These are phyloP conservation scores for Effrenium voratum DNA, from an alignment of 73 alveolate genomes.

Conservation along the genomic window DNA sequence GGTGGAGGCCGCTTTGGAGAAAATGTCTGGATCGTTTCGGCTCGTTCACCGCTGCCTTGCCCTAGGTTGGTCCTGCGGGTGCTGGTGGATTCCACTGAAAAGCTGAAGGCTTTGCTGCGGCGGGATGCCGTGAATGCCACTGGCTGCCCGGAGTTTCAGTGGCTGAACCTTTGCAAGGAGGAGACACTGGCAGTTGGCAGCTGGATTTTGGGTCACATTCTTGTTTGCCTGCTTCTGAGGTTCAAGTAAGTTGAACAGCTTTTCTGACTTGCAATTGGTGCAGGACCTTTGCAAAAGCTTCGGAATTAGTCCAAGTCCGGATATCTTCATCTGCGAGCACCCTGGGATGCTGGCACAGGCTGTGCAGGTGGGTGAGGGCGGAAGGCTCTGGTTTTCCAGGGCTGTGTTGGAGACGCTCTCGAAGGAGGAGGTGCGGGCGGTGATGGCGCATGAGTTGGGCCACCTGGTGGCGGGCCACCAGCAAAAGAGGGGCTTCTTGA, in stretches of 20 bases:
- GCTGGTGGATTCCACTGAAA: too few species aligned
- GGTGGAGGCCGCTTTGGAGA: too few species aligned
- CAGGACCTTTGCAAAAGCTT: neutral
- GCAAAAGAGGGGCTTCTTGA: neutral
- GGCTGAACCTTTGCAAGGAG: slow-evolving; percentile 16
- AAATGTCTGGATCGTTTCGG: too few species aligned
- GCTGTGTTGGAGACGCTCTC: slow-evolving; percentile 32
- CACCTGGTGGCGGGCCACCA: slow-evolving; percentile 24
- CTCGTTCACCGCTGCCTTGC: too few species aligned
- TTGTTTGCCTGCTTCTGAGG: too few species aligned
- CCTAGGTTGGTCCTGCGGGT: too few species aligned
- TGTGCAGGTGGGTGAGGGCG: neutral
- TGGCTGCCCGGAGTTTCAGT: neutral
- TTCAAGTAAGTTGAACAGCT: too few species aligned
- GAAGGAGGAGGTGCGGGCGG: slow-evolving; percentile 15
- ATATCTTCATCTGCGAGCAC: neutral
- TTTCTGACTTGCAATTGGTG: too few species aligned
- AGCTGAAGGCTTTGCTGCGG: neutral
- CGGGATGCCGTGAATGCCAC: neutral
- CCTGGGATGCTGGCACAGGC: slow-evolving; percentile 39
- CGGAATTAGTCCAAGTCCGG: neutral
- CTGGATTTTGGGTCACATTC: too few species aligned
- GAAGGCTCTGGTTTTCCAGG: slow-evolving; percentile 20
- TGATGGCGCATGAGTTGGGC: slow-evolving; percentile 23
- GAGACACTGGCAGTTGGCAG: too few species aligned